Evolutionary conservation across 2,329 filamentous ascomycete species (phyloP).

Genomic region (Hypoxylon sp.): DNA sequence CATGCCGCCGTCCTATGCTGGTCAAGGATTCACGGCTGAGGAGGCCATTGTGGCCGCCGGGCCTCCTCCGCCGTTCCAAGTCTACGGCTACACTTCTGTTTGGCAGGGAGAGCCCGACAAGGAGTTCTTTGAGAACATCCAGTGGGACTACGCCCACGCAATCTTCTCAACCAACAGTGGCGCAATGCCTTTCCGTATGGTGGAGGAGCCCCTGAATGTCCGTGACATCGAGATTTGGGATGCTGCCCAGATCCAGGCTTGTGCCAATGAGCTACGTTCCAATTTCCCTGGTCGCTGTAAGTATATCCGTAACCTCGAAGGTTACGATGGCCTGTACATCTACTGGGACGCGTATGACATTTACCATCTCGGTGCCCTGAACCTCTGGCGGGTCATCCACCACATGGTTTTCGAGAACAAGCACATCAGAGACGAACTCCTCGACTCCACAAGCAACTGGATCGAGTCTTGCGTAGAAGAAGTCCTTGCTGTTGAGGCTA

Average conservation of each 20-base stretch:
- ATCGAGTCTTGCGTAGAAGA: conserved; percentile 43
- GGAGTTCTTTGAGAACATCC: conserved; percentile 43
- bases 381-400: conserved; percentile 64
- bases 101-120: conserved; percentile 42
- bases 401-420: conserved; percentile 60
- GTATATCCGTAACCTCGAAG: conserved; percentile 38
- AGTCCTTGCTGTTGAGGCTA: conserved; percentile 24
- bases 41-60: conserved; percentile 43
- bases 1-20: conserved; percentile 38
- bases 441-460: conserved; percentile 45
- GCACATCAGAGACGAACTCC: conserved; percentile 51
- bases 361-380: conserved; percentile 63
- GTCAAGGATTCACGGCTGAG: conserved; percentile 25
- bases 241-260: conserved; percentile 55
- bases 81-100: conserved; percentile 22
- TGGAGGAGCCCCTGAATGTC: conserved; percentile 52
- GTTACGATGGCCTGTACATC: conserved; percentile 61
- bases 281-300: conserved; percentile 34
- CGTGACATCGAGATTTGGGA: conserved; percentile 54
- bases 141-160: conserved; percentile 42
- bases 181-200: conserved; percentile 49
- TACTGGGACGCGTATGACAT: conserved; percentile 66
- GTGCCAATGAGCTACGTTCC: conserved; percentile 41
- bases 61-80: conserved; percentile 17
- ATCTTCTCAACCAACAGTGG: conserved; percentile 60